Evolutionary conservation across 2,329 filamentous ascomycete species (phyloP), one percentile per base, ranked within the genome.

Genomic region (Didymella keratinophila): DNA sequence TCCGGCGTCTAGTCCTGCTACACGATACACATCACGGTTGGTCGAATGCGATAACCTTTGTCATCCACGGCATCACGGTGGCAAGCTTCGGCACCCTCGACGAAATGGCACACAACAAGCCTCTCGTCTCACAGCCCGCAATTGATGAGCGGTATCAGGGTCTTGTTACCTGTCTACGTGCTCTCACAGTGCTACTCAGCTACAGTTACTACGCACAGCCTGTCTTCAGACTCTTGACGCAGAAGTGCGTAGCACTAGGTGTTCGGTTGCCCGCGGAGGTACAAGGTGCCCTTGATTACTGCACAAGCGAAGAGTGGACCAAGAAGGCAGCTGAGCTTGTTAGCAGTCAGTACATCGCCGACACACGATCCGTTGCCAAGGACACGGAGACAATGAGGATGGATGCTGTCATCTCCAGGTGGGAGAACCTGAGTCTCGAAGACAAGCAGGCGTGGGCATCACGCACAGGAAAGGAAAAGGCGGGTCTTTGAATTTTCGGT

Each of bases 231-330:
- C 60, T 73, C 1, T 53, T 73, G 20, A 66, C 71, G 4, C 71
- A 74, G 47, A 65, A 66, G 12, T 73, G 71, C 47, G 64, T 63
- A 37, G 43, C 49, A 9, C 36, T 73, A 1, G 58, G 53, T 1
- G 62, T 75, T 32, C 52, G 54, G 23, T 30, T 75, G 20, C 72
- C 72, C 4, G 23, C 44, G 2, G 69, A 73, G 27, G 52, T 69
- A 8, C 59, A 61, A 21, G 63, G 39, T 5, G 60, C 61, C 16
- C 44, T 73, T 7, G 64, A 70, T 21, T 54, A 56, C 16, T 73
- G 69, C 32, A 63, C 53, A 11, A 71, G 63, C 44, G 69, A 73
- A 37, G 71, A 74, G 43, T 75, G 72, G 72, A 75, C 70, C 1
- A 67, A 61, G 27, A 66, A 68, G 14, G 72, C 70, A 21, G 65